Conservation (phyloP, 2,329 filamentous ascomycete genomes). For the Fusarium sambucinum region DNA sequence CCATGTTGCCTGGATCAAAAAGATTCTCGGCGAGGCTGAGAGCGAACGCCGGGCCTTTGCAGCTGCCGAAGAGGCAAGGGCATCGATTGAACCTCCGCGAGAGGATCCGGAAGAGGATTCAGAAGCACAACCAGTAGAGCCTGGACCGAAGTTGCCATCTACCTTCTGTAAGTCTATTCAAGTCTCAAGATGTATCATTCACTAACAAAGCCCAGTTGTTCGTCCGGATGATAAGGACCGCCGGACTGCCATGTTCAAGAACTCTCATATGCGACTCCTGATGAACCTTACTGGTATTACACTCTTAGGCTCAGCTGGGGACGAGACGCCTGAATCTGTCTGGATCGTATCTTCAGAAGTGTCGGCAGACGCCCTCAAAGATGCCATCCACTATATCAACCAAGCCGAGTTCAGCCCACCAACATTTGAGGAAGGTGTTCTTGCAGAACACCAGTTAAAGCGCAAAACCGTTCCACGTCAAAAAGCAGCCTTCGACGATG, state of each 20-base stretch:
- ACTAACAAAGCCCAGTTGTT: conserved; percentile 62
- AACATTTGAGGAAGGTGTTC: conserved; percentile 78
- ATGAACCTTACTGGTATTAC: conserved; percentile 81
- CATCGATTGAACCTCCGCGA: conserved; percentile 52
- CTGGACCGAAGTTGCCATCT: conserved; percentile 50
- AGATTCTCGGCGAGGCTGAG: conserved; percentile 74
- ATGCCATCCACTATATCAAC: conserved; percentile 78
- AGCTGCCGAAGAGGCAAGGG: conserved; percentile 72
- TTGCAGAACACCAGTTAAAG: conserved; percentile 82
- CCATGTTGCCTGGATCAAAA: conserved; percentile 84
- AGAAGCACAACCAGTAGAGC: conserved; percentile 46
- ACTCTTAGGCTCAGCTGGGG: conserved; percentile 63
- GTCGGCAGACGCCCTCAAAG: conserved; percentile 73
- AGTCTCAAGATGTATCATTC: background rate
- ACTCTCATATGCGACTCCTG: conserved; percentile 86
- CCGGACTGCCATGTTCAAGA: conserved; percentile 85
- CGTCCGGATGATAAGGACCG: conserved; percentile 74
- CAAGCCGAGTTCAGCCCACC: conserved; percentile 83
- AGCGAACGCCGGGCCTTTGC: conserved; percentile 84
- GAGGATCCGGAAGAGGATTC: conserved; percentile 53
- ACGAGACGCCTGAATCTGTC: conserved; percentile 79
- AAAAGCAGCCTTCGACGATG: conserved; percentile 76
- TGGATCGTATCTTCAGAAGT: conserved; percentile 82
- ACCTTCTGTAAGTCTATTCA: conserved; percentile 50
- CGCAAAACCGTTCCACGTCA: conserved; percentile 71